Percentiles rank a stretch among this genome's conserved stretches.
Evolutionary conservation across 2,329 filamentous ascomycete genomes (phyloP).

Genomic region (Dichotomopilus funicola): DNA sequence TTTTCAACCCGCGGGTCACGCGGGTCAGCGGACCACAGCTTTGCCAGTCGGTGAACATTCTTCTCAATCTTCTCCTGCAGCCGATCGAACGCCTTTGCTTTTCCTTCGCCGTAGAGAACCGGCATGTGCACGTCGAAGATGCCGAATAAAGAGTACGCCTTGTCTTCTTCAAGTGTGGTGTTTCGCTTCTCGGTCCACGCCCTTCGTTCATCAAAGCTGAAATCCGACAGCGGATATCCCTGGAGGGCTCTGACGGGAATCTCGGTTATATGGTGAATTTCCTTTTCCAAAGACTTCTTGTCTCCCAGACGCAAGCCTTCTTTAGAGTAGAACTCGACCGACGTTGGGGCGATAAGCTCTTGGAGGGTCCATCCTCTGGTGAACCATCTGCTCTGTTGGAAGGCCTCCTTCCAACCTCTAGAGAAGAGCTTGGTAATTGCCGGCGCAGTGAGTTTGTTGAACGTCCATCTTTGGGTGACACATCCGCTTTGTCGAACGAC

Average conservation of each 20-base stretch:
- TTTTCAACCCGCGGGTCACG: neutral
- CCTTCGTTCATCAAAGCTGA: neutral
- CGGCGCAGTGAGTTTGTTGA: too few relatives aligned
- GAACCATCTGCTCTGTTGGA: neutral
- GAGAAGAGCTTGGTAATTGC: too few relatives aligned
- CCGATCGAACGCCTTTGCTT: neutral
- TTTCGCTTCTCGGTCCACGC: neutral
- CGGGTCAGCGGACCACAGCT: neutral
- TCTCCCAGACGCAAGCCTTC: neutral
- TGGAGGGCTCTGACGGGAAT: neutral
- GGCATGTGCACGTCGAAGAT: neutral
- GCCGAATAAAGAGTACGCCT: neutral
- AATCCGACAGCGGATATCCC: neutral
- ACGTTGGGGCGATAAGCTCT: neutral
- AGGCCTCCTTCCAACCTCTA: too few relatives aligned
- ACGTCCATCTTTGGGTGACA: too few relatives aligned
- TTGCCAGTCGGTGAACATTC: neutral
- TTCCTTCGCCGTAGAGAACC: neutral
- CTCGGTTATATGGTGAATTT: neutral
- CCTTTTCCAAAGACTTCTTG: neutral
- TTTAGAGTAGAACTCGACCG: neutral
- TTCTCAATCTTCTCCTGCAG: neutral
- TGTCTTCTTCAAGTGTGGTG: neutral
- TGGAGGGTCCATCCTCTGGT: too few relatives aligned
- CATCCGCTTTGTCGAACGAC: too few relatives aligned